Evolutionary conservation across 805 yeast species (phyloP).

Genomic region (Sugiyamaella americana): DNA sequence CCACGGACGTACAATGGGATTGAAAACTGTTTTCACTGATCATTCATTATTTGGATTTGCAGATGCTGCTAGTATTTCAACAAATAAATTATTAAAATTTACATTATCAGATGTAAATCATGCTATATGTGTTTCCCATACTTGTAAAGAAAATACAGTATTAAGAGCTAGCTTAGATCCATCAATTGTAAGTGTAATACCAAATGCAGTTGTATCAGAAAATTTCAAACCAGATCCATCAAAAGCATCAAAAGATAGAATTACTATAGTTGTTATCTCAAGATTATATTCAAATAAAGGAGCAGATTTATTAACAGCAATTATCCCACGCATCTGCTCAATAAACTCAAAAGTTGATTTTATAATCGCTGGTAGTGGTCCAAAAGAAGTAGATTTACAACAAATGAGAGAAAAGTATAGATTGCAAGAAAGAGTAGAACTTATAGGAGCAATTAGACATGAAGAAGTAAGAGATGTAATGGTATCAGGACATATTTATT

Average conservation of each 20-base stretch:
- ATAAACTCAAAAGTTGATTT: slow-evolving; percentile 61
- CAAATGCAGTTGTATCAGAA: slow-evolving; percentile 88
- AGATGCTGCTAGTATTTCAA: slow-evolving; percentile 72
- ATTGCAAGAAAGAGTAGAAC: slow-evolving; percentile 78
- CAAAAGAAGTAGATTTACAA: slow-evolving; percentile 85
- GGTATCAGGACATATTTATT: slow-evolving; percentile 87
- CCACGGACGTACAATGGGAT: slow-evolving; percentile 92
- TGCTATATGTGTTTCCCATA: slow-evolving; percentile 93
- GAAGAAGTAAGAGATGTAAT: slow-evolving; percentile 90
- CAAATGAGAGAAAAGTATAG: slow-evolving; percentile 88
- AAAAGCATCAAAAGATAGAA: slow-evolving; percentile 34
- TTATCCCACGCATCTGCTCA: slow-evolving; percentile 77
- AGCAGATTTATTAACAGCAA: slow-evolving; percentile 76
- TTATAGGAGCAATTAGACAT: slow-evolving; percentile 83
- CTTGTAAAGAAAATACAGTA: slow-evolving; percentile 94
- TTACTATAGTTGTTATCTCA: slow-evolving; percentile 86
- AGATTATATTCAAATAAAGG: slow-evolving; percentile 95
- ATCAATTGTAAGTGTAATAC: slow-evolving; percentile 74
- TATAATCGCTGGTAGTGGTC: slow-evolving; percentile 95
- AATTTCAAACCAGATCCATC: slow-evolving; percentile 51
- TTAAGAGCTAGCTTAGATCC: slow-evolving; percentile 82
- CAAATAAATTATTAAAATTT: slow-evolving; percentile 80
- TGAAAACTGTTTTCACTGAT: slow-evolving; percentile 88
- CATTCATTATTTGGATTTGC: slow-evolving; percentile 95
- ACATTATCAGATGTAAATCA: slow-evolving; percentile 83